phyloP scores from a whole-genome alignment of 768 basidiomycete species.

The Pisolithus albus region DNA sequence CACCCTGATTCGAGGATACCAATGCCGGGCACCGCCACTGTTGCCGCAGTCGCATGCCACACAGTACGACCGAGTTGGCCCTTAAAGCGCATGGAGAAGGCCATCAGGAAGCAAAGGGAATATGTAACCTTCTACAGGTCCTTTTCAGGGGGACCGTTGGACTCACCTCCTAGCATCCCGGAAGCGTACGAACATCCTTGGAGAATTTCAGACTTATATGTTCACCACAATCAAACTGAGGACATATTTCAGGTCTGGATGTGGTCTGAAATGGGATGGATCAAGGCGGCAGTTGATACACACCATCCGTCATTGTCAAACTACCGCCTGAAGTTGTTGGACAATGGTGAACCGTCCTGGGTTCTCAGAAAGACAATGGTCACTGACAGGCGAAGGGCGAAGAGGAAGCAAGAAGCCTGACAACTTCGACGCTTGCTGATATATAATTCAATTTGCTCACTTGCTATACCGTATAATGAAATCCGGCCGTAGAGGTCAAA shows the following conservation, averaged over 20 bases:
- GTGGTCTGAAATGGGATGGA: background rate
- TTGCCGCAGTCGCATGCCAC: too few relatives aligned
- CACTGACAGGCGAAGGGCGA: background rate
- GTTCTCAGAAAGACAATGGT: background rate
- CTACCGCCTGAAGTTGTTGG: background rate
- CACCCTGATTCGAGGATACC: too few relatives aligned
- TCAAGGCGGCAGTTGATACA: background rate
- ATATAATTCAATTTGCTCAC: too few relatives aligned
- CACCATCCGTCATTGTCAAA: background rate
- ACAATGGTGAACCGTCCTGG: too few relatives aligned
- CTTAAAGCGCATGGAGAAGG: background rate
- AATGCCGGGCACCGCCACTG: too few relatives aligned
- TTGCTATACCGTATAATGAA: too few relatives aligned
- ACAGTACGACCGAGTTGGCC: background rate
- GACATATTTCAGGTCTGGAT: background rate
- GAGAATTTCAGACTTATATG: background rate
- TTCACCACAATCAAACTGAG: background rate
- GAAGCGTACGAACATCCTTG: background rate
- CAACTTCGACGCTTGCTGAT: too few relatives aligned
- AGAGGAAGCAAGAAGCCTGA: background rate
- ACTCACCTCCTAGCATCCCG: background rate
- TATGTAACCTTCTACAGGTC: background rate
- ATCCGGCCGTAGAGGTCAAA: too few relatives aligned
- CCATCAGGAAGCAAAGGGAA: background rate
- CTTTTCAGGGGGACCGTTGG: background rate